A percentile compares a stretch with the other conserved stretches of the same genome.
phyloP scores from a whole-genome alignment of 2,329 filamentous ascomycete genomes.

The Fusarium algeriense region DNA sequence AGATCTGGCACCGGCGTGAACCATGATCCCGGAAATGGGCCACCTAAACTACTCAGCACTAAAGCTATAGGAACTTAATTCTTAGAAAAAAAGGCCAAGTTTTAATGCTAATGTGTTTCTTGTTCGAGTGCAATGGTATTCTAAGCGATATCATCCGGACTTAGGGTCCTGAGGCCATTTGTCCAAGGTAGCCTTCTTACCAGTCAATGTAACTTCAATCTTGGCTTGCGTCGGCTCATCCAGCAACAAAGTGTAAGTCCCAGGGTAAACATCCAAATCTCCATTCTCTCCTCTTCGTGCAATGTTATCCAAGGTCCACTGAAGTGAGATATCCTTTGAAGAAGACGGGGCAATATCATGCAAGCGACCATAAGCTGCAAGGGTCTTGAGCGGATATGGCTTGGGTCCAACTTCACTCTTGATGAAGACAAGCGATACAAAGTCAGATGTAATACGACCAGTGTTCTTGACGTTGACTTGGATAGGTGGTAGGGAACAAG shows the following conservation, averaged over 20 bases:
- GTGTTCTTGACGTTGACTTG: constrained; percentile 8
- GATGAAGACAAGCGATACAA: neutral
- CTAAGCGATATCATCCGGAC: neutral
- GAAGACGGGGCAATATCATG: neutral
- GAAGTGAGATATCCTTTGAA: neutral
- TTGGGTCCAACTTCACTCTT: constrained; percentile 6
- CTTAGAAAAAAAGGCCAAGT: too few species aligned
- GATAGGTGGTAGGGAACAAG: neutral
- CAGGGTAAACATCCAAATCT: constrained; percentile 3
- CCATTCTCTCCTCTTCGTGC: constrained; percentile 3
- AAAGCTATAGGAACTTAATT: too few species aligned
- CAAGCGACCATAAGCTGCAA: neutral
- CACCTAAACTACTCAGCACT: too few species aligned
- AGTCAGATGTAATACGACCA: neutral
- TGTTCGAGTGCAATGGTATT: neutral
- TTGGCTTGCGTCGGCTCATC: constrained; percentile 4
- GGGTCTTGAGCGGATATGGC: constrained; percentile 7
- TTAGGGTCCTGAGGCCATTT: constrained; percentile 7
- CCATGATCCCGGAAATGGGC: too few species aligned
- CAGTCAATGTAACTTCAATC: neutral
- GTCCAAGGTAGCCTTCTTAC: neutral
- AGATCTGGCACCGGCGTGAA: too few species aligned
- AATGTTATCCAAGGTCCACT: constrained; percentile 17
- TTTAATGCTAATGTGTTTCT: too few species aligned
- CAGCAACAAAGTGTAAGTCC: constrained; percentile 1